Conservation (phyloP, 2,329 filamentous ascomycete species). For the Ophiostoma sp. region DNA sequence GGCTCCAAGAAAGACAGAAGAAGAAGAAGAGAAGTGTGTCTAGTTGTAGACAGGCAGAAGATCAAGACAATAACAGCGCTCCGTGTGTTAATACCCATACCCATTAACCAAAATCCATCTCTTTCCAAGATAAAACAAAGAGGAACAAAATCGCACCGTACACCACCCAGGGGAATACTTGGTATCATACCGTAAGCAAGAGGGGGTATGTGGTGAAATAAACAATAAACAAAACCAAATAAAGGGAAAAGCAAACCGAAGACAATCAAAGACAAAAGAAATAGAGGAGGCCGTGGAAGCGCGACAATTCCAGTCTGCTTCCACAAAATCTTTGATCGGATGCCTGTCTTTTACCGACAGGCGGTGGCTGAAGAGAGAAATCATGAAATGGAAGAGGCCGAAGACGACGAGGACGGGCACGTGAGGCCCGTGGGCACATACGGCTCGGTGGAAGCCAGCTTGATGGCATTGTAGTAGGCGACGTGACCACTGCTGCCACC, state of each 20-base stretch:
- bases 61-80: background rate
- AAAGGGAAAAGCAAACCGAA: background rate
- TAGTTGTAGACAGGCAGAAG: background rate
- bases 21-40: background rate
- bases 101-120: background rate
- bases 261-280: background rate
- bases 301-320: background rate
- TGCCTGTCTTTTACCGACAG: background rate
- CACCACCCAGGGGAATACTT: background rate
- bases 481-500: slow-evolving; percentile 15
- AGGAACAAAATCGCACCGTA: slow-evolving; percentile 7
- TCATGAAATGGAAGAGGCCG: slow-evolving; percentile 24
- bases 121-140: background rate
- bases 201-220: slow-evolving; percentile 9
- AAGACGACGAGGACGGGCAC: slow-evolving; percentile 23
- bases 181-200: slow-evolving; percentile 10
- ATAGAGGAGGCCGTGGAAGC: background rate
- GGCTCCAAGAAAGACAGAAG: background rate
- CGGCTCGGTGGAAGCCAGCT: slow-evolving; percentile 23
- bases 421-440: slow-evolving; percentile 23
- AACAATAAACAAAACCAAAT: background rate
- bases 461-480: slow-evolving; percentile 22
- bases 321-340: background rate
- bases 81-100: background rate
- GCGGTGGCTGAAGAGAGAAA: background rate